Percentiles rank a stretch among this genome's conserved stretches.
These are phyloP conservation scores for Mycena epipterygia DNA, from an alignment of 768 basidiomycete genomes.

Conservation along the genomic window DNA sequence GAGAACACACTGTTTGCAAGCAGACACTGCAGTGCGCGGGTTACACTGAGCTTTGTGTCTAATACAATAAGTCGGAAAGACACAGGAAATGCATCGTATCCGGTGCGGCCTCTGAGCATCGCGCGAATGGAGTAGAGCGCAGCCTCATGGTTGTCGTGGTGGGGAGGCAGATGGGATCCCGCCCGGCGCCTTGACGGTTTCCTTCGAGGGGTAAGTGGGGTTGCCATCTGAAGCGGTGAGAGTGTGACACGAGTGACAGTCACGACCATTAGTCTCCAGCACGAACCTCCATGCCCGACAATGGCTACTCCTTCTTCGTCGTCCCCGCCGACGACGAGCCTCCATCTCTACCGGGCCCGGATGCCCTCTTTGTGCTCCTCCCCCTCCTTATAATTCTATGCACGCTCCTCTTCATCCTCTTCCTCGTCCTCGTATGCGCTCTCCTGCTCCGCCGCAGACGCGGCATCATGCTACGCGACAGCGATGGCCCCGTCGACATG, in stretches of 20 bases:
- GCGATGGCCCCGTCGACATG: conserved; percentile 94
- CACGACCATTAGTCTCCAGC: neutral
- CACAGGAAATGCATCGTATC: conserved; percentile 98
- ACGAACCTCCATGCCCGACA: conserved; percentile 1
- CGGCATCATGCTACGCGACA: conserved; percentile 85
- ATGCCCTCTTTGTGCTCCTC: conserved; percentile 88
- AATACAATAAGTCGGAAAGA: conserved; percentile 96
- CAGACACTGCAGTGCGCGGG: conserved; percentile 92
- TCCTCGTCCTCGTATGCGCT: conserved; percentile 92
- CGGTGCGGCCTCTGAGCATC: conserved; percentile 87
- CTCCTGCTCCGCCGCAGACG: conserved; percentile 85
- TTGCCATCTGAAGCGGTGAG: neutral
- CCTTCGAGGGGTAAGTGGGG: conserved; percentile 41
- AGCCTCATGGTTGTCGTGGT: conserved; percentile 76
- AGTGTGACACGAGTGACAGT: neutral
- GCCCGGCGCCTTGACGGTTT: conserved; percentile 72
- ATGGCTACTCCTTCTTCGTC: neutral
- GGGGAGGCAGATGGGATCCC: conserved; percentile 69
- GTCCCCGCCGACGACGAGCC: conserved; percentile 36
- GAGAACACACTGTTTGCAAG: conserved; percentile 76
- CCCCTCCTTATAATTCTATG: conserved; percentile 95
- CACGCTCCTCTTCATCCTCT: conserved; percentile 91
- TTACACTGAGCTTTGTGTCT: conserved; percentile 95
- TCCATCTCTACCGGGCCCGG: conserved; percentile 51
- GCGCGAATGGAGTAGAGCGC: conserved; percentile 79